phyloP scores from a whole-genome alignment of 306 rosid species.

The Geum urbanum region DNA sequence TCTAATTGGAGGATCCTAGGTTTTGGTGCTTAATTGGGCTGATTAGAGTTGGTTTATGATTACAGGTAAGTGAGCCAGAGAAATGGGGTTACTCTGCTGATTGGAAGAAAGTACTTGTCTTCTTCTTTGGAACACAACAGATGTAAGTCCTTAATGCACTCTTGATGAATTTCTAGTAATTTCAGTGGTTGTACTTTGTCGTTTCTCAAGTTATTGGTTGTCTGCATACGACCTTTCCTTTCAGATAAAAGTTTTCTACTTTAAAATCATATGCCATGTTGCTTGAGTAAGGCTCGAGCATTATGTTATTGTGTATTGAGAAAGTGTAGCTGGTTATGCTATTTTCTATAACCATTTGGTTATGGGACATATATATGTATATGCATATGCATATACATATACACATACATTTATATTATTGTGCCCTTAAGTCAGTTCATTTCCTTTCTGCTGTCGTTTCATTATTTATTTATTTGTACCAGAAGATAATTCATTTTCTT shows the following conservation, averaged over 20 bases:
- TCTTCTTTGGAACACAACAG: constrained; percentile 93
- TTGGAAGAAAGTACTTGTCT: constrained; percentile 92
- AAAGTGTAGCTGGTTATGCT: background rate
- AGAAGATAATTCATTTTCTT: background rate
- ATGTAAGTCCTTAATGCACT: constrained; percentile 57
- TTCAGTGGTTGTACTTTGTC: background rate
- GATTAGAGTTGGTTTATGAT: constrained; percentile 32
- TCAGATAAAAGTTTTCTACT: constrained; percentile 5
- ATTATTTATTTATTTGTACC: background rate
- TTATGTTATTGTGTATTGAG: constrained; percentile 3
- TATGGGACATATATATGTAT: background rate
- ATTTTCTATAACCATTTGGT: background rate
- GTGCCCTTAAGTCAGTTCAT: background rate
- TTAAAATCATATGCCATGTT: constrained; percentile 6
- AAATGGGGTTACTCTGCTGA: constrained; percentile 87
- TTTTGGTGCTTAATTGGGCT: background rate
- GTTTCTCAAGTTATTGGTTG: background rate
- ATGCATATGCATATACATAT: background rate
- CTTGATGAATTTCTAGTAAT: background rate
- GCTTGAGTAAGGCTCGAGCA: constrained; percentile 14
- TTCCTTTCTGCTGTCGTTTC: background rate
- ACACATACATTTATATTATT: background rate
- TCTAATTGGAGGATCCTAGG: background rate
- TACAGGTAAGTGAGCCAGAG: constrained; percentile 92
- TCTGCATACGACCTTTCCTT: background rate